Conservation (phyloP, 2,329 filamentous ascomycete species). For the Cladosporium oxysporum region DNA sequence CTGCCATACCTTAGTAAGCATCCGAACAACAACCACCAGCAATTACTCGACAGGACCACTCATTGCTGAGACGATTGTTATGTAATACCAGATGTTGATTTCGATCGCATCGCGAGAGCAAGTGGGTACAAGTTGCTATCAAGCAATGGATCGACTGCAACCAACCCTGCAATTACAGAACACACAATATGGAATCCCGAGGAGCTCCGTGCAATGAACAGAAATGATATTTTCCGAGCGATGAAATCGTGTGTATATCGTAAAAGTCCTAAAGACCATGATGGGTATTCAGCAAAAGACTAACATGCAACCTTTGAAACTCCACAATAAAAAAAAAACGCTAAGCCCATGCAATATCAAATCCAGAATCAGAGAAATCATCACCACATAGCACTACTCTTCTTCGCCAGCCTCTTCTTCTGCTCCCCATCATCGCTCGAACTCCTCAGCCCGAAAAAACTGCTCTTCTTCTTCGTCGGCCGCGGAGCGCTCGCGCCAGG, state of each 20-base stretch:
- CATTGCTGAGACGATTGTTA: too few relatives aligned
- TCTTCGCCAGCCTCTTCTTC: conserved; percentile 42
- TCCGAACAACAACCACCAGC: not conserved
- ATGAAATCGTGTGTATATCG: not conserved
- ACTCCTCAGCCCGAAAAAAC: conserved; percentile 40
- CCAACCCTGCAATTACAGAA: too few relatives aligned
- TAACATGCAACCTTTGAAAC: not conserved
- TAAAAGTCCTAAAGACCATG: not conserved
- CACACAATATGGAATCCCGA: too few relatives aligned
- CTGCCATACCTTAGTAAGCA: not conserved
- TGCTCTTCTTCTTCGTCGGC: conserved; percentile 39
- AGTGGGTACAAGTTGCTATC: too few relatives aligned
- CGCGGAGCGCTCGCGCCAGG: conserved; percentile 23
- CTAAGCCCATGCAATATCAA: not conserved
- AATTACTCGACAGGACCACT: not conserved
- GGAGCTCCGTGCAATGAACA: too few relatives aligned
- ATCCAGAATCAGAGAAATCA: not conserved
- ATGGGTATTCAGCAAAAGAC: not conserved
- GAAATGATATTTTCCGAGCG: too few relatives aligned
- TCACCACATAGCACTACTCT: conserved; percentile 48
- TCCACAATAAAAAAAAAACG: not conserved
- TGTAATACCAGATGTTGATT: too few relatives aligned
- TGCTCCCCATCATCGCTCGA: conserved; percentile 33
- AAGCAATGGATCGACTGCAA: too few relatives aligned
- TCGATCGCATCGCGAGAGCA: too few relatives aligned